Base-by-base conservation (phyloP, 768 basidiomycete species). In the Phaeotremella skinneri region DNA sequence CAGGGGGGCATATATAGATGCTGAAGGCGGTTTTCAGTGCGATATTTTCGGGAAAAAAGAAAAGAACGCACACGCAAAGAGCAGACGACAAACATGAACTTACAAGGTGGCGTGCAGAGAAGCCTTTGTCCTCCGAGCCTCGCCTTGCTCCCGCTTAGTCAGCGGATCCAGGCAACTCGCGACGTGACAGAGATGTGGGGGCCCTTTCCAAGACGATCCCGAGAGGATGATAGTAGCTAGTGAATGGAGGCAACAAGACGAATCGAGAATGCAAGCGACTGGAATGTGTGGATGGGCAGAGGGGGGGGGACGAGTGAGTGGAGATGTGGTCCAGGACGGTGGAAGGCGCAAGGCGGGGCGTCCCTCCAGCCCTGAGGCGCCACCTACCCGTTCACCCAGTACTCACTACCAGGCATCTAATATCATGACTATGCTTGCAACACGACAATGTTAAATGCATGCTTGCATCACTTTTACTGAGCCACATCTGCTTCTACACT, bases 301-400 rank as follows among this genome's bases (percentile, higher is more conserved):
- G 17, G 7, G 34, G 34, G 17, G 34, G 34, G 7, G 34, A 7
- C 17, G 34, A 17, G 9, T 37, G 34, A 7, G 9, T 37, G 17
- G 17, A 37, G 34, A 7, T 7, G 34, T 37, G 34, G 34, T 37
- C 9, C 9, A 37, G 9, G 34, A 7, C 7, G 34, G 17, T 37
- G 34, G 34, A 37, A 37, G 34, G 34, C 34, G 34, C n/a, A n/a
- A 37, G 34, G 34, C 34, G 17, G 34, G 17, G 34, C 17, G 34
- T 37, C 9, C 9, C 34, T 37, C 56, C 21, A 57, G 26, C 47
- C 16, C 49, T 20, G 13, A 50, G 13, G 30, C 45, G 20, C 45
- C 55, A 20, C 60, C 56, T 6, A 52, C 47, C 32, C 16, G 11
- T 42, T 37, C 41, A 48, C 29, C 48, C 7, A 39, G 30, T 53